Evolutionary conservation across 2,329 filamentous ascomycete species (phyloP).

Genomic region (Cladosporium sp.): DNA sequence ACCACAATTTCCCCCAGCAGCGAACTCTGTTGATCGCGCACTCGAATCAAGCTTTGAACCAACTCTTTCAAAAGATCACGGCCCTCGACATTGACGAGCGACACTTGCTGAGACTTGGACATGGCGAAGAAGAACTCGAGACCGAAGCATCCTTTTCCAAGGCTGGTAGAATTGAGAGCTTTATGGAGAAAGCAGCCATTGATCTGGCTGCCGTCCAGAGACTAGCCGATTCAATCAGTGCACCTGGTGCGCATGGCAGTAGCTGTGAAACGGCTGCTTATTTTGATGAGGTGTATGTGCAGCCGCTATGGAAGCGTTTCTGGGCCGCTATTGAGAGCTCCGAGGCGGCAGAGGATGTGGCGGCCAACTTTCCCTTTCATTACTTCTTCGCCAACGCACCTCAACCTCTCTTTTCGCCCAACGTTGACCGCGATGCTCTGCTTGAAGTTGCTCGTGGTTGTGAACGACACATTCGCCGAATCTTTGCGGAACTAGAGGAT

Average conservation of each 20-base stretch:
- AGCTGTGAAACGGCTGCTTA: conserved; percentile 96
- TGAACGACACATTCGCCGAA: conserved; percentile 78
- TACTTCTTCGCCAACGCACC: conserved; percentile 81
- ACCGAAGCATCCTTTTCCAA: conserved; percentile 88
- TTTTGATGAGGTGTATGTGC: conserved; percentile 87
- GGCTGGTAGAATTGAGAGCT: conserved; percentile 88
- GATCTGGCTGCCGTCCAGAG: conserved; percentile 80
- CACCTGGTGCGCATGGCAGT: conserved; percentile 88
- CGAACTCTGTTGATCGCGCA: conserved; percentile 89
- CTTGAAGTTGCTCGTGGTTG: conserved; percentile 77
- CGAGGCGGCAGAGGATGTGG: conserved; percentile 55
- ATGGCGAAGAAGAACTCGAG: conserved; percentile 89
- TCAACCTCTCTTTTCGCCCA: conserved; percentile 70
- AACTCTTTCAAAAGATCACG: conserved; percentile 97
- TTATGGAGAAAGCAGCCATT: conserved; percentile 76
- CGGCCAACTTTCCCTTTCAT: conserved; percentile 78
- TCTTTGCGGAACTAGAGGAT: conserved; percentile 88
- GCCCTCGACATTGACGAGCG: conserved; percentile 91
- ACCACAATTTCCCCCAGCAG: conserved; percentile 93
- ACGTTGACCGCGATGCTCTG: conserved; percentile 58
- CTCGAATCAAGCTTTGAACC: conserved; percentile 95
- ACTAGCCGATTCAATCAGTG: conserved; percentile 75
- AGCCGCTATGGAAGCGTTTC: conserved; percentile 84
- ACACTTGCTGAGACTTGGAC: conserved; percentile 84
- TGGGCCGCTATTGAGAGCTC: conserved; percentile 54